Evolutionary conservation across 768 basidiomycete species (phyloP), one percentile per base, ranked within the genome.

Genomic region (Pleurotus tuber-regium): DNA sequence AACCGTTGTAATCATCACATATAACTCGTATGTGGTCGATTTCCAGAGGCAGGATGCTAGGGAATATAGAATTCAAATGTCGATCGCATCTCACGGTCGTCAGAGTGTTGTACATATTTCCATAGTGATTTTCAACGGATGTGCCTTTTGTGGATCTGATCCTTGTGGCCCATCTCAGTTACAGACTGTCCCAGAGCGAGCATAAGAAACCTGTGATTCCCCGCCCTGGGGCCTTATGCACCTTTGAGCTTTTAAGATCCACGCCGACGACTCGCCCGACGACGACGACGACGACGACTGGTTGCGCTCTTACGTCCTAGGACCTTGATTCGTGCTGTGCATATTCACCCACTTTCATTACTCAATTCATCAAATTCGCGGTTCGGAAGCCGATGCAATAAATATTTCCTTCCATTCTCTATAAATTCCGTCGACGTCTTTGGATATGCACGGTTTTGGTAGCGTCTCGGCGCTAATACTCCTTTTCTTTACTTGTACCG

Each of bases 351-450:
- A 9, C 18, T 30, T 12, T 10, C 24, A n/a, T 24, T 9, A 12
- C 26, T 44, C 18, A 12, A 3, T 47, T 29, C n/a, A 0, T 3
- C 42, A 0, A n/a, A 19, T 48, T 19, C 1, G 14, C 49, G 35
- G 49, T 39, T 33, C n/a, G 49, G 36, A 38, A 50, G 16, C 25
- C 49, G 49, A 50, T 41, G 39, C 49, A 12, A 50, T 48, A 50
- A 19, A 9, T 50, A 16, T 24, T 39, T 50, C 49, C 49, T 25
- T 50, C 49, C 49, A 39, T 16, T 50, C 38, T 26, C 33, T 50
- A 23, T 30, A 2, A 10, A 10, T 30, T 16, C 21, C n/a, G 24
- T 14, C 28, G n/a, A 23, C 16, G 25, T 18, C 21, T 50, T 50
- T 30, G 24, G 38, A n/a, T 25, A 39, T 50, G 35, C 26, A 39